These are phyloP conservation scores for Claviceps sp. DNA, from an alignment of 2,329 filamentous ascomycete species.

Conservation along the genomic window DNA sequence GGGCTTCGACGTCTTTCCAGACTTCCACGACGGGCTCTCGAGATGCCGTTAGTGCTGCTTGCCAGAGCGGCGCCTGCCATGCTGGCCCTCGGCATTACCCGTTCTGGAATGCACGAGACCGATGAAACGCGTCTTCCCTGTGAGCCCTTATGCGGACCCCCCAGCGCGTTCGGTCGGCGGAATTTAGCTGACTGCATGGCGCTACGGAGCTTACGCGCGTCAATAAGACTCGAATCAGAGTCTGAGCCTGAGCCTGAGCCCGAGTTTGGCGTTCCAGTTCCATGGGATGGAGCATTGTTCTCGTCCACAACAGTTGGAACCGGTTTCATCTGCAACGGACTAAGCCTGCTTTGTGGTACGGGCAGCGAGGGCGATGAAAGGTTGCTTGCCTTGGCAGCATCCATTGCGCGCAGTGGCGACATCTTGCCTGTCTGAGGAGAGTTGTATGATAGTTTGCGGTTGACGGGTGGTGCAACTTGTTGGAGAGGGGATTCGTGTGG, in stretches of 20 bases:
- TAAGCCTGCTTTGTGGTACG: constrained; percentile 9
- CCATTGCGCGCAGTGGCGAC: constrained; percentile 38
- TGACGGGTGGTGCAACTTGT: constrained; percentile 40
- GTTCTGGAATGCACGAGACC: constrained; percentile 20
- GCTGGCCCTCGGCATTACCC: constrained; percentile 16
- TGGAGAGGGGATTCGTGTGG: constrained; percentile 48
- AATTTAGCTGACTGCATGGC: constrained; percentile 38
- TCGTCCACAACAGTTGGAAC: constrained; percentile 32
- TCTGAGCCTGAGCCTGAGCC: constrained; percentile 32
- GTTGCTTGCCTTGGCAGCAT: constrained; percentile 36
- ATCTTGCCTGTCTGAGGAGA: constrained; percentile 17
- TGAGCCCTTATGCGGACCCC: constrained; percentile 19
- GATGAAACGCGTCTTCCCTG: constrained; percentile 33
- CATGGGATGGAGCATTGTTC: constrained; percentile 35
- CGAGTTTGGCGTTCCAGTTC: constrained; percentile 16
- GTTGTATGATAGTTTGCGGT: constrained; percentile 40
- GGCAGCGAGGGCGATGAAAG: constrained; percentile 30
- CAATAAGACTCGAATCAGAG: constrained; percentile 36
- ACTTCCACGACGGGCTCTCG: constrained; percentile 36
- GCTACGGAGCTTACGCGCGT: constrained; percentile 40
- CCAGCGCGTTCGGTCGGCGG: constrained; percentile 27
- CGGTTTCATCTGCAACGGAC: constrained; percentile 10
- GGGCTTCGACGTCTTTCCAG: constrained; percentile 38
- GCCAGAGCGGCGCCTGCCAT: constrained; percentile 31
- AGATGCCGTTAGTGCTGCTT: constrained; percentile 42